These are phyloP conservation scores for Actinomortierella ambigua DNA, from an alignment of 371 early-diverging fungal genomes.

Conservation along the genomic window DNA sequence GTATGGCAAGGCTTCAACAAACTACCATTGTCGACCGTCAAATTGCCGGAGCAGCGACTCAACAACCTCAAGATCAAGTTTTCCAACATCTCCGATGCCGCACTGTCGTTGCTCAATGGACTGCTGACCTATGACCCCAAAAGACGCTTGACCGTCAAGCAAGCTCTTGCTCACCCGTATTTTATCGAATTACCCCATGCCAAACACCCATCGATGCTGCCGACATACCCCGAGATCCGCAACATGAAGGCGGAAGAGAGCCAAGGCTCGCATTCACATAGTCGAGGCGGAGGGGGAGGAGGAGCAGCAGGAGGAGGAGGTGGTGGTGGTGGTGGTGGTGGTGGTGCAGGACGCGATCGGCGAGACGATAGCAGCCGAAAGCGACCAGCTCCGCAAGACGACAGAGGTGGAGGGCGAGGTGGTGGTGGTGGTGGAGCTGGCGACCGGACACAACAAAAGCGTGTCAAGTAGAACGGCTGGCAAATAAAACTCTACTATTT, in stretches of 20 bases:
- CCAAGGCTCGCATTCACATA: conserved; percentile 35
- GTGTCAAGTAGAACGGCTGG: no score
- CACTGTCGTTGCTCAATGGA: conserved; percentile 73
- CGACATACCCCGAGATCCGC: conserved; percentile 71
- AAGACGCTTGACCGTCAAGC: conserved; percentile 71
- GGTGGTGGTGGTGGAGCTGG: no score
- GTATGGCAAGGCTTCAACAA: conserved; percentile 79
- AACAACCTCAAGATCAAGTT: conserved; percentile 65
- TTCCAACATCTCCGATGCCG: conserved; percentile 62
- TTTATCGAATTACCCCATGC: conserved; percentile 75
- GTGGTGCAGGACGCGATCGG: no score
- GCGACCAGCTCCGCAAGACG: no score
- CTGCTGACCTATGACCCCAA: conserved; percentile 83
- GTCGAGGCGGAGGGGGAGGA: no score
- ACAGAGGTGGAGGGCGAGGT: no score
- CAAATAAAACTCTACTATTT: no score
- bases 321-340: no score
- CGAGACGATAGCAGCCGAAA: no score
- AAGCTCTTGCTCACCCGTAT: conserved; percentile 80
- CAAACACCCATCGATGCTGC: conserved; percentile 62
- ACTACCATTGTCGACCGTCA: conserved; percentile 65
- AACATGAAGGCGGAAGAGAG: conserved; percentile 51
- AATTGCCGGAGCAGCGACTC: conserved; percentile 59
- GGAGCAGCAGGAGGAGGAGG: no score
- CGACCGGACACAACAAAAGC: no score